These are phyloP conservation scores for Phialocephala sp. DNA, from an alignment of 2,329 filamentous ascomycete species.

Conservation along the genomic window DNA sequence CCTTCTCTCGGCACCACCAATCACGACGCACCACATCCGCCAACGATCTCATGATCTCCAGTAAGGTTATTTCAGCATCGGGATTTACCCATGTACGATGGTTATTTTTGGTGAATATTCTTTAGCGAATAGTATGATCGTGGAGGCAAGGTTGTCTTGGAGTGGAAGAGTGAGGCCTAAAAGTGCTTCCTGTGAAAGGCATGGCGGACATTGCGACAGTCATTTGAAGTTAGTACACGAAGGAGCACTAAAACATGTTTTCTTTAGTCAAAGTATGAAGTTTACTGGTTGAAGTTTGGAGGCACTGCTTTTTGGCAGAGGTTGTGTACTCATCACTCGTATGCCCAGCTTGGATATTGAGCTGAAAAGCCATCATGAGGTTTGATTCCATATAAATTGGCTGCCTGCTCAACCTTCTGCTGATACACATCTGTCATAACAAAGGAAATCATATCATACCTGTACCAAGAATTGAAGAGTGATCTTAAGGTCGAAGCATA, in stretches of 20 bases:
- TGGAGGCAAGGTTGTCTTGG: neutral
- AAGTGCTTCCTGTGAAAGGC: neutral
- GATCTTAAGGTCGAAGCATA: neutral
- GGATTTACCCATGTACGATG: neutral
- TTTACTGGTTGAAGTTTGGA: neutral
- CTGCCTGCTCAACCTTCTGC: neutral
- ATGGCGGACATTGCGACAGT: neutral
- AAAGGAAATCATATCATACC: neutral
- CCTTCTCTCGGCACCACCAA: neutral
- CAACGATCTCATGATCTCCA: neutral
- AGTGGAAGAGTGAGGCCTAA: neutral
- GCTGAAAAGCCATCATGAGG: neutral
- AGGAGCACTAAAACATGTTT: neutral
- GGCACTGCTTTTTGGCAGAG: neutral
- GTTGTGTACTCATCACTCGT: conserved; percentile 1
- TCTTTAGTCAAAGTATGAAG: neutral
- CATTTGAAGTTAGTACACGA: neutral
- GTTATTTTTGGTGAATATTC: neutral
- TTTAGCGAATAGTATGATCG: conserved; percentile 1
- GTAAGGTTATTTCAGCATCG: conserved; percentile 2
- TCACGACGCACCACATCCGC: neutral
- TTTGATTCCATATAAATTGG: neutral
- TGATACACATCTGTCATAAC: neutral
- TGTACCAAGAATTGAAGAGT: too few relatives aligned
- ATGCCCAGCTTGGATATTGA: neutral